phyloP scores from a whole-genome alignment of 495 filamentous ascomycete genomes.

The Tricharina praecox region DNA sequence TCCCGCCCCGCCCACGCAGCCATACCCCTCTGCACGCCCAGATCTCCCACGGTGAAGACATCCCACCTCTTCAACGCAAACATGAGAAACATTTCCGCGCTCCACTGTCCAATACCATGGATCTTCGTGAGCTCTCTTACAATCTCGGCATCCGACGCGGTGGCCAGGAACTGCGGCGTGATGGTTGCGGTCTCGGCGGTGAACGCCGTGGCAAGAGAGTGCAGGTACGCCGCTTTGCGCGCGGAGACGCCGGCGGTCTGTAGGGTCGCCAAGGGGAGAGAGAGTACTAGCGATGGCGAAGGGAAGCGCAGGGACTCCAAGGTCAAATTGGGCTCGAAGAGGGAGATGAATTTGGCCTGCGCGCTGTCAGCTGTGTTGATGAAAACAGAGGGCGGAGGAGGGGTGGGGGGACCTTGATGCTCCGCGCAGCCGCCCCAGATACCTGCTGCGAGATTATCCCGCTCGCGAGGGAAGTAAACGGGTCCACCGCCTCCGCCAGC shows the following conservation, averaged over 20 bases:
- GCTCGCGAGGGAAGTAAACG: constrained; percentile 63
- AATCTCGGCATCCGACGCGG: constrained; percentile 71
- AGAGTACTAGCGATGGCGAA: constrained; percentile 51
- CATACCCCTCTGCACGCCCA: constrained; percentile 90
- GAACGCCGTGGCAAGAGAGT: constrained; percentile 72
- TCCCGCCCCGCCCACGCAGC: constrained; percentile 73
- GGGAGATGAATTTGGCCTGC: constrained; percentile 57
- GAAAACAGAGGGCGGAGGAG: too few species aligned
- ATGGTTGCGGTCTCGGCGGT: constrained; percentile 51
- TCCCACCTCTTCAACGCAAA: constrained; percentile 85
- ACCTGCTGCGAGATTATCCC: constrained; percentile 95
- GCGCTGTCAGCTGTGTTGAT: too few species aligned
- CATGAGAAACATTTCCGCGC: constrained; percentile 91
- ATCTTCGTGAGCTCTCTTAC: constrained; percentile 68
- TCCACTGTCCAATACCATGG: constrained; percentile 74
- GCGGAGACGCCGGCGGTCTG: constrained; percentile 75
- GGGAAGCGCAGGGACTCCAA: constrained; percentile 42
- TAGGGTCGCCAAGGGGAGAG: constrained; percentile 42
- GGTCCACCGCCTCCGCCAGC: constrained; percentile 66
- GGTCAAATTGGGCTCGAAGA: constrained; percentile 40
- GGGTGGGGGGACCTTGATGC: too few species aligned
- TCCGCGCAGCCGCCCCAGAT: constrained; percentile 72
- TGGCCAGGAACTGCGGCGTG: constrained; percentile 52
- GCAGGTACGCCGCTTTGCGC: constrained; percentile 88
- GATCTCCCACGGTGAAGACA: constrained; percentile 80